Conservation (phyloP, 345 rosid species). For the Citropsis articulata region DNA sequence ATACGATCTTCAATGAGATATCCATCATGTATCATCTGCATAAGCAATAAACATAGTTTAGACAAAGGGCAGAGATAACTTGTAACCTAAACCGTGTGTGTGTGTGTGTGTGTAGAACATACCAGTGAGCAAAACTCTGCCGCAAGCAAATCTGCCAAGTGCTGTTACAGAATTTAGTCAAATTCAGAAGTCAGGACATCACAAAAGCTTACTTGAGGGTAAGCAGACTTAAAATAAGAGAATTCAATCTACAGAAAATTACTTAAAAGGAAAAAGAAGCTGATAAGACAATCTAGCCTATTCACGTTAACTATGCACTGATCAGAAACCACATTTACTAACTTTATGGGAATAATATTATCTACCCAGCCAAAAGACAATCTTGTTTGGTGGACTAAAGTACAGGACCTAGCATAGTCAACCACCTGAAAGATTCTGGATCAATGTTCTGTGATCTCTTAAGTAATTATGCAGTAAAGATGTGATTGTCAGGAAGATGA, state of each 20-base stretch:
- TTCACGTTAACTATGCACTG: neutral
- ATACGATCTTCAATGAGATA: slow-evolving; percentile 49
- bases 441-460: neutral
- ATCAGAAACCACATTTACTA: neutral
- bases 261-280: neutral
- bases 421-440: neutral
- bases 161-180: slow-evolving; percentile 47
- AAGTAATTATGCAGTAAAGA: neutral
- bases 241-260: neutral
- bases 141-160: slow-evolving; percentile 84
- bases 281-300: neutral
- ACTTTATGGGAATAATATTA: neutral
- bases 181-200: slow-evolving; percentile 27
- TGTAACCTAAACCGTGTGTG: slow-evolving; percentile 1
- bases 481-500: neutral
- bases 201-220: slow-evolving; percentile 5
- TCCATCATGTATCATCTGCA: slow-evolving; percentile 79
- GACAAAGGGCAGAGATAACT: slow-evolving; percentile 9
- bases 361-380: neutral
- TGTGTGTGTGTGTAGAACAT: slow-evolving; percentile 14
- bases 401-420: neutral
- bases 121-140: slow-evolving; percentile 68
- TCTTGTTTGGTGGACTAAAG: neutral
- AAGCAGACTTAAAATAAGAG: slow-evolving; percentile 11
- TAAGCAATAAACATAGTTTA: slow-evolving; percentile 15